Percentiles rank a stretch among this genome's conserved stretches.
Evolutionary conservation across 2,329 filamentous ascomycete species (phyloP).

Genomic region (Exophiala viscosa): DNA sequence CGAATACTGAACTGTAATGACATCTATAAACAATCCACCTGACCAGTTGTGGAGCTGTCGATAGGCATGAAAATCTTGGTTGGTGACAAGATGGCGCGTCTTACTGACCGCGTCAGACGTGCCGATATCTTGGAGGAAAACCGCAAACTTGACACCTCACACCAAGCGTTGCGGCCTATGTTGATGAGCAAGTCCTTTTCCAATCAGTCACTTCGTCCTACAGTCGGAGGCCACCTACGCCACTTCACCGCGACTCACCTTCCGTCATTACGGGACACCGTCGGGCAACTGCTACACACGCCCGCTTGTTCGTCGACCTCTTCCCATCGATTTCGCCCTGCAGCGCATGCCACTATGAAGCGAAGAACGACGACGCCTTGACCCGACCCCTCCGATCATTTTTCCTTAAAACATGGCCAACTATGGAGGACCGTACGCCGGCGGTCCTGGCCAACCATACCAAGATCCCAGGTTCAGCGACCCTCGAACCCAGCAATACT

Average conservation of each 20-base stretch:
- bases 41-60: no score
- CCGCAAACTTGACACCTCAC: not conserved
- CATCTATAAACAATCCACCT: no score
- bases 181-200: not conserved
- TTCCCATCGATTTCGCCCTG: not conserved
- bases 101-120: not conserved
- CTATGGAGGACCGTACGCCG: slow-evolving; percentile 22
- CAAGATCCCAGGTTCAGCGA: slow-evolving; percentile 21
- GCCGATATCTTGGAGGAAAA: not conserved
- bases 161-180: not conserved
- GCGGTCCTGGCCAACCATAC: slow-evolving; percentile 17
- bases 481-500: slow-evolving; percentile 16
- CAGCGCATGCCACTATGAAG: slow-evolving; percentile 16
- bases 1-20: no score
- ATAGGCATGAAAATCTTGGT: no score
- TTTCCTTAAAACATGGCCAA: slow-evolving; percentile 19
- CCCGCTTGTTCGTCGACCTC: no score
- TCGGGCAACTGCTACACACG: no score
- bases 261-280: not conserved
- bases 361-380: slow-evolving; percentile 13
- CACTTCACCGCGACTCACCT: not conserved
- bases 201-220: not conserved
- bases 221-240: not conserved
- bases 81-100: not conserved
- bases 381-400: not conserved